Percentiles rank a stretch among this genome's conserved stretches.
phyloP scores from a whole-genome alignment of 106 monocot genomes.

The Phalaenopsis equestris region DNA sequence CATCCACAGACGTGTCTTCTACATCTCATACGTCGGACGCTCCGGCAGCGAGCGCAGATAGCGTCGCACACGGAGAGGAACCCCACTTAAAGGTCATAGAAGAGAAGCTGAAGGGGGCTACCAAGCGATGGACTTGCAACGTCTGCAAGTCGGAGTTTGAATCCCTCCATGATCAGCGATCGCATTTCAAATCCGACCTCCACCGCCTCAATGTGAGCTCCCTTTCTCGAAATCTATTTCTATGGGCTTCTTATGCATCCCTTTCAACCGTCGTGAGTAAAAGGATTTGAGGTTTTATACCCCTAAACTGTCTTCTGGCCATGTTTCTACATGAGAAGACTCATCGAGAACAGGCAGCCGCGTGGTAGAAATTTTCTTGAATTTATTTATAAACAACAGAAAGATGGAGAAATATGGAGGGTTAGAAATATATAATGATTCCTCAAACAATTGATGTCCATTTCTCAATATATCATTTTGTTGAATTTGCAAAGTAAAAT shows the following conservation, averaged over 20 bases:
- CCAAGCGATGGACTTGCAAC: conserved; percentile 65
- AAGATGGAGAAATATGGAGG: too few species aligned
- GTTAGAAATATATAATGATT: too few species aligned
- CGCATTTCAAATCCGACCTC: conserved; percentile 89
- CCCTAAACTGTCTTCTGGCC: too few species aligned
- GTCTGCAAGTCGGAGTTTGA: conserved; percentile 80
- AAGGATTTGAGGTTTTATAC: background rate
- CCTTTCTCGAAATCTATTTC: background rate
- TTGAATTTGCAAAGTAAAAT: too few species aligned
- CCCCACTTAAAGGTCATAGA: background rate
- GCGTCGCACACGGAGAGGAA: background rate
- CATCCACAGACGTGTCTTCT: conserved; percentile 1
- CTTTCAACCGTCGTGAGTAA: background rate
- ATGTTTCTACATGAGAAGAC: too few species aligned
- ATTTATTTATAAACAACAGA: too few species aligned
- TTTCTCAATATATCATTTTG: too few species aligned
- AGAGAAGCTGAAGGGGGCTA: conserved; percentile 17
- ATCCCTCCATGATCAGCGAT: conserved; percentile 75
- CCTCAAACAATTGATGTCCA: too few species aligned
- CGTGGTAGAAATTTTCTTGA: too few species aligned
- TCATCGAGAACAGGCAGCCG: too few species aligned
- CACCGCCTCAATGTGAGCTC: conserved; percentile 75
- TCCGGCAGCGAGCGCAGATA: background rate
- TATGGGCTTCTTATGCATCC: background rate
- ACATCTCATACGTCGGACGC: background rate